A percentile compares a stretch with the other conserved stretches of the same genome.
phyloP scores from a whole-genome alignment of 176 grass and related monocot species.

The Avena atlantica region DNA sequence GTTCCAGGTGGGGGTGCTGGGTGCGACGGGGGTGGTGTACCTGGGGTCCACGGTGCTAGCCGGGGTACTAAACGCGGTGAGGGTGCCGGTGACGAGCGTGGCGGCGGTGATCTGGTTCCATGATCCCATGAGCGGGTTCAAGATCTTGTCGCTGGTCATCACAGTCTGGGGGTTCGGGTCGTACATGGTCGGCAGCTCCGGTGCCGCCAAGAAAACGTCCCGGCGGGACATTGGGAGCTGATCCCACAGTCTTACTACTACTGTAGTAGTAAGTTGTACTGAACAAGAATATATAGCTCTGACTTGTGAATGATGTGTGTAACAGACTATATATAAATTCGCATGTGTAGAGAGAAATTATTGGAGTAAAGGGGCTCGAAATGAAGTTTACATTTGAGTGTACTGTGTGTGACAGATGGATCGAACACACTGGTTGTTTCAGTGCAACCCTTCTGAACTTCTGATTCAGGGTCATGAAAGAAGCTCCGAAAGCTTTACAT shows the following conservation, averaged over 20 bases:
- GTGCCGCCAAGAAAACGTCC: background rate
- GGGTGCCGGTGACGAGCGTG: slow-evolving; percentile 81
- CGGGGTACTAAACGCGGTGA: slow-evolving; percentile 82
- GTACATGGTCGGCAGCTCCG: slow-evolving; percentile 67
- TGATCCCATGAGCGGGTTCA: slow-evolving; percentile 89
- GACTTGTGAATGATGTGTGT: too few relatives aligned
- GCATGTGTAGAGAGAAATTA: too few relatives aligned
- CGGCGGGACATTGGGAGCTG: background rate
- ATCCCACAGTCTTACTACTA: background rate
- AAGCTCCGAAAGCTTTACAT: too few relatives aligned
- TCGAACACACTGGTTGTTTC: too few relatives aligned
- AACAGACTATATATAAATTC: too few relatives aligned
- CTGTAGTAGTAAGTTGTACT: background rate
- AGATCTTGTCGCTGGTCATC: slow-evolving; percentile 81
- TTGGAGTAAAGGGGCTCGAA: too few relatives aligned
- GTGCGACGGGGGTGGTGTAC: slow-evolving; percentile 78
- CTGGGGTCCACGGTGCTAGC: slow-evolving; percentile 86
- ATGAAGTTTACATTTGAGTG: too few relatives aligned
- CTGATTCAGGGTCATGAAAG: too few relatives aligned
- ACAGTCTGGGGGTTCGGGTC: slow-evolving; percentile 89
- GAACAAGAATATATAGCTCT: too few relatives aligned
- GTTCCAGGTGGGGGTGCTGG: slow-evolving; percentile 84
- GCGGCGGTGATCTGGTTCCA: slow-evolving; percentile 86
- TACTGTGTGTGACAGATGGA: too few relatives aligned
- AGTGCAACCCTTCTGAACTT: too few relatives aligned